Evolutionary conservation across 768 basidiomycete genomes (phyloP), one percentile per base, ranked within the genome.

Genomic region (Cyathus striatus): DNA sequence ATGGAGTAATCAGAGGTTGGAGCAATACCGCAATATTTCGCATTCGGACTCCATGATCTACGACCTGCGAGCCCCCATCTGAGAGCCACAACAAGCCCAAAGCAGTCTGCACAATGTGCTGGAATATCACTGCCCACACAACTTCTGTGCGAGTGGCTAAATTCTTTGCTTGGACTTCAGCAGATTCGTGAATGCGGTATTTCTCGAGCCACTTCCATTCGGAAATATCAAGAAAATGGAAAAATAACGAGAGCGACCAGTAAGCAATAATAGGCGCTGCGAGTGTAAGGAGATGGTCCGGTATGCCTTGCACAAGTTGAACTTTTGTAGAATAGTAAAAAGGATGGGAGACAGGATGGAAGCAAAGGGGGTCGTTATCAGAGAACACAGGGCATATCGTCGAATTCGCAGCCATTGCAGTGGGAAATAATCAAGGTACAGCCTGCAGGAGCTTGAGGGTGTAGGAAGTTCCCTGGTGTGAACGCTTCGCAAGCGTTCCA

Each of bases 121-220:
- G 96, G 35, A 92, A 49, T 6, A 95, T 39, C 42, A 99, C 94
- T 0, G 90, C 89, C 51, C 69, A 63, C 25, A 95, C 54, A 47
- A 99, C 95, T 47, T 91, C 59, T 2, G 56, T 41, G 6, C 79
- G 78, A 0, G 88, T 81, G 3, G 79, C 93, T 6, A 78, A 73
- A 60, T 98, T 98, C 44, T 80, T 72, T 2, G 76, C 61, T 45
- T 72, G 70, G 46, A 92, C 81, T 57, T 98, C 94, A 12, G 68
- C 70, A 1, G 88, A 86, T 40, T 91, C 88, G 62, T 99, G 95
- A 36, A 98, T 86, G 34, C 91, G 78, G 60, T 90, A 83, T 45
- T 76, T 80, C 49, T 94, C 82, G 24, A 96, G 73, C 75, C 81
- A 85, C 55, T 78, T 68, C 78, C 83, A 87, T 21, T 68, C 71